Conservation (phyloP, 768 basidiomycete species). For the Leccinum pellstonianum region DNA sequence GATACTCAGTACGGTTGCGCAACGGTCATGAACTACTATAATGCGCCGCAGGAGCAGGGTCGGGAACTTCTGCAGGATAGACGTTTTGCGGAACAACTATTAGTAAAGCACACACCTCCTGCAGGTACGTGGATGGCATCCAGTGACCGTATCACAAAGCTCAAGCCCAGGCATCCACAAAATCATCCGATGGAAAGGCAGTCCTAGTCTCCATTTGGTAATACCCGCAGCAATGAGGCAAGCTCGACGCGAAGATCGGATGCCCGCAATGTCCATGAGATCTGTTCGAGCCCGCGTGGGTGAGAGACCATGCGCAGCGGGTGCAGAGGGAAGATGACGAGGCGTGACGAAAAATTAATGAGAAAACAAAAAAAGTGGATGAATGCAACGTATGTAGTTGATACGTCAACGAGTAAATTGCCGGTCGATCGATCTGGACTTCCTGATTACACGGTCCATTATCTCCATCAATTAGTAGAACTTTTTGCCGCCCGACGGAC, state of each 20-base stretch:
- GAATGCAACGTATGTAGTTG: constrained; percentile 4
- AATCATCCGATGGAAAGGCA: neutral
- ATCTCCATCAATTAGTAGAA: constrained; percentile 6
- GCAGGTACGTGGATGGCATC: neutral
- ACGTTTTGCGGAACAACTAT: neutral
- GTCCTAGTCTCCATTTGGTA: constrained; percentile 1
- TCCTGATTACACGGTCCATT: neutral
- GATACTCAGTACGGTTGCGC: neutral
- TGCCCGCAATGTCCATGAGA: neutral
- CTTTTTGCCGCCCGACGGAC: neutral
- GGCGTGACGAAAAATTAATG: neutral
- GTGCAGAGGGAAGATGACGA: neutral
- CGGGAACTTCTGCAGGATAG: neutral
- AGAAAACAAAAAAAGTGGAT: neutral
- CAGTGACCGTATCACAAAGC: neutral
- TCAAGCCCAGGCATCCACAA: neutral
- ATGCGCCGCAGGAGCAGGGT: constrained; percentile 5
- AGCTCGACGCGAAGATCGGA: neutral
- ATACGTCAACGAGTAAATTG: constrained; percentile 1
- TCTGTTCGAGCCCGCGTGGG: neutral
- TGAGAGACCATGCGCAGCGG: neutral
- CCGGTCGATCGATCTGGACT: neutral
- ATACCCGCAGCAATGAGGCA: neutral
- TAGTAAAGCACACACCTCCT: constrained; percentile 1
- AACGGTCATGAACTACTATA: constrained; percentile 15